Evolutionary conservation across 108 stramenopile species (phyloP), one percentile per base, ranked within the genome.

Genomic region (Cyclostephanos tholiformis): DNA sequence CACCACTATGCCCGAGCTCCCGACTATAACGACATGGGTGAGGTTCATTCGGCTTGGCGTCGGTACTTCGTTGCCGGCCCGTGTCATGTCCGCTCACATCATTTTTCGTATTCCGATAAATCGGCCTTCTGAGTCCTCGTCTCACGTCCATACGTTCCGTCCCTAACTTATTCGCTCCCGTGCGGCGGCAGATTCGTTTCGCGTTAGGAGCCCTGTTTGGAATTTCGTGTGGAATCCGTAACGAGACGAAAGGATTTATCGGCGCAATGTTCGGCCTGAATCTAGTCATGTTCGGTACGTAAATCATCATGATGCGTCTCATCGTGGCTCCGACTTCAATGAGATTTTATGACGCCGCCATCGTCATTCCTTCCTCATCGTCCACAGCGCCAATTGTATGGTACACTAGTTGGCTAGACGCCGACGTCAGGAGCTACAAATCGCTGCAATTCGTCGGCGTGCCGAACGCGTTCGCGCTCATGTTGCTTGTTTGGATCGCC

Each of bases 1-100:
- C 56, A 80, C 84, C 39, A 87, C 87, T 26, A 87, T 92, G 69
- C 87, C 89, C 12, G 89, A 92, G 79, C 75, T 92, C 35, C 75
- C 77, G 12, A 71, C 78, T 46, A 71, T 85, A 16, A 64, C 87
- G 4, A 73, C 88, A 46, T 92, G 88, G 88, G 23, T 84, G 19
- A 85, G 89, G n/a, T 17, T 14, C 4, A 60, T 13, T 0, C 16
- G 53, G 53, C 26, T 32, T 32, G 3, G 32, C 32, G 4, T 32
- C 32, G 2, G 2, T 32, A 32, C 2, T 17, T 46, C 44, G 2
- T 14, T 16, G 41, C 12, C 16, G 23, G 26, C 12, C 16, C 53
- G 26, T 19, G 23, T 52, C 53, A 26, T 55, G 26, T 16, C 26
- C 53, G 26, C 27, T 27, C 9, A 55, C 12, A 12, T 55, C 52